Conservation (phyloP, 202 grass and related monocot species). For the Saccharum hybrid region DNA sequence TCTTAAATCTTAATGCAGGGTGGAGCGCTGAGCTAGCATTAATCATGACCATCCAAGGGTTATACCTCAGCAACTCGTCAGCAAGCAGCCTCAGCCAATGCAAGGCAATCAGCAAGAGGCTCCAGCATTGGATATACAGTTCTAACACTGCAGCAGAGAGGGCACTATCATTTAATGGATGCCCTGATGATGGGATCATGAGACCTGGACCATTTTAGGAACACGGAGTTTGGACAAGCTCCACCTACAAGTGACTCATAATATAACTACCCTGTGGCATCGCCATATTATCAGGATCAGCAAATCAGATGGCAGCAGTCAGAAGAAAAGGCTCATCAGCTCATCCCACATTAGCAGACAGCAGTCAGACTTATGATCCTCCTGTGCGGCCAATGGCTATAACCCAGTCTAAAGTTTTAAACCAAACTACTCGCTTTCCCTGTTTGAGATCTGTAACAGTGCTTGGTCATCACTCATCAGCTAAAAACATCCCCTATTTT, state of each 20-base stretch:
- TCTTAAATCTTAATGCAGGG: neutral
- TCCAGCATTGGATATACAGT: slow-evolving; percentile 24
- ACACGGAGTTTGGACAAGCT: slow-evolving; percentile 6
- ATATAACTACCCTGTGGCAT: slow-evolving; percentile 19
- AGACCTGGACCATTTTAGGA: slow-evolving; percentile 19
- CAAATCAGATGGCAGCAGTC: slow-evolving; percentile 1
- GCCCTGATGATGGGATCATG: slow-evolving; percentile 45
- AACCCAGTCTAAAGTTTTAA: neutral
- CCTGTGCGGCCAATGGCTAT: neutral
- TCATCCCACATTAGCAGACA: slow-evolving; percentile 8
- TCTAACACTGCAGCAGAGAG: slow-evolving; percentile 47
- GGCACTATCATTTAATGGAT: slow-evolving; percentile 43
- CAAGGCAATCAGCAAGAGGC: slow-evolving; percentile 24
- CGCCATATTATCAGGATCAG: neutral
- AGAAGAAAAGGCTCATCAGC: slow-evolving; percentile 16
- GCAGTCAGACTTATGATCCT: neutral
- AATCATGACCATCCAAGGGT: neutral
- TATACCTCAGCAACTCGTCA: slow-evolving; percentile 44
- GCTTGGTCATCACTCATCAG: neutral
- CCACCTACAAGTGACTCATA: slow-evolving; percentile 24
- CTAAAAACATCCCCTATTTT: neutral
- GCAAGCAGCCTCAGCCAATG: slow-evolving; percentile 33
- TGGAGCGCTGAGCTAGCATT: neutral
- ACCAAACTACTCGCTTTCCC: neutral
- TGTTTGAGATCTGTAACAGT: neutral